phyloP scores from a whole-genome alignment of 768 basidiomycete genomes.

The Lactifluus subvellereus region DNA sequence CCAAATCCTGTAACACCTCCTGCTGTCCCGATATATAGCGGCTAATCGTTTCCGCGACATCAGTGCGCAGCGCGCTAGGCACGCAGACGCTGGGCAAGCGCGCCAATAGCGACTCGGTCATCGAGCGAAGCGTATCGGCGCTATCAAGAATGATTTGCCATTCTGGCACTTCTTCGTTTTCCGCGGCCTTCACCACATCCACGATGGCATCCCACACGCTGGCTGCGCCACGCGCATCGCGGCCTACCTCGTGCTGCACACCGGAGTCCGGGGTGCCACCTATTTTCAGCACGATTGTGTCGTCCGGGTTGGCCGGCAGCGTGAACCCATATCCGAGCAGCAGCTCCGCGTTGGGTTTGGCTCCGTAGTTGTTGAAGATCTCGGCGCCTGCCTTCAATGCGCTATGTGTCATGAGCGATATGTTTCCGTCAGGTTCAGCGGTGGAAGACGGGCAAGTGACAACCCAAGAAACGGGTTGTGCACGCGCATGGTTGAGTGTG shows the following conservation, averaged over 20 bases:
- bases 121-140: constrained; percentile 56
- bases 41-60: constrained; percentile 58
- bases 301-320: constrained; percentile 71
- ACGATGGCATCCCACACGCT: constrained; percentile 56
- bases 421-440: constrained; percentile 29
- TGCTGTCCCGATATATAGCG: constrained; percentile 51
- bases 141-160: constrained; percentile 63
- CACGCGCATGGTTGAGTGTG: constrained; percentile 77
- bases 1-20: constrained; percentile 35
- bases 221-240: constrained; percentile 47
- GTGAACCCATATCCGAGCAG: constrained; percentile 92
- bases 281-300: constrained; percentile 76
- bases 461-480: constrained; percentile 78
- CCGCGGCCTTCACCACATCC: constrained; percentile 30
- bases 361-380: constrained; percentile 88
- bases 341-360: constrained; percentile 85
- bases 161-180: constrained; percentile 27
- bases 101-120: constrained; percentile 50
- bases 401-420: constrained; percentile 59
- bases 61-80: constrained; percentile 39
- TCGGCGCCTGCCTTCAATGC: constrained; percentile 42
- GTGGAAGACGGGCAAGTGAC: constrained; percentile 33
- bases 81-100: constrained; percentile 38
- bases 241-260: constrained; percentile 58
- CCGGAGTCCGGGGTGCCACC: constrained; percentile 39